Base-by-base conservation (phyloP, 768 basidiomycete genomes). In the Omphalotus guepiniiformis region DNA sequence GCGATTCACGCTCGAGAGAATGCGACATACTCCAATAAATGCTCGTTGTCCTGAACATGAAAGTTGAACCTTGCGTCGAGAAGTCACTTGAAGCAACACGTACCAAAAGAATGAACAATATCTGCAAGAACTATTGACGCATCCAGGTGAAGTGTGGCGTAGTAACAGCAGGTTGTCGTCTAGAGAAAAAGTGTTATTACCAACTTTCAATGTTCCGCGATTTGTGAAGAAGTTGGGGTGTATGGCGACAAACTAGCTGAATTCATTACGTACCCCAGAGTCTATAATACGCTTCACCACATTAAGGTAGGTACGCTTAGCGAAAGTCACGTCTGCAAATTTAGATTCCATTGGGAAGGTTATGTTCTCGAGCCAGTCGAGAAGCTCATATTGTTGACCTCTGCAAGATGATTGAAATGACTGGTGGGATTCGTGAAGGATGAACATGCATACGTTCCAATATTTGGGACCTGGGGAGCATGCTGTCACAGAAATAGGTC, bases 81-180 rank as follows among this genome's bases (percentile, higher is more conserved):
- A 29, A 38, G 25, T 21, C 21, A 35, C 15, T 7, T 37, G n/a
- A n/a, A 15, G 18, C 15, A 25, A 39, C 15, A 55, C 73, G 57
- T 49, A 77, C 88, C 88, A 57, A 67, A 65, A n/a, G 58, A 60
- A 53, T 82, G 75, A 8, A 86, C 76, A 27, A 88, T 76, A 34
- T 91, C 82, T 1, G 89, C 93, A 4, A 98, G 78, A 28, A 79
- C 66, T 67, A 87, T 90, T 6, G 91, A 92, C 0, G 85, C 78
- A 48, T 87, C 84, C 21, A 84, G 68, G 62, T 98, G 92, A 12
- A 93, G 64, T 2, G 82, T 85, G 6, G 82, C 90, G 60, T 90
- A 95, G 64, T 94, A 96, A 62, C 91, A 96, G 58, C 84, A 90
- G 0, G 94, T 96, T 1, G 94, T 96, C 1, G 93, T 95, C 93